Conservation (phyloP, 805 yeast genomes). For the Pichia manshurica region DNA sequence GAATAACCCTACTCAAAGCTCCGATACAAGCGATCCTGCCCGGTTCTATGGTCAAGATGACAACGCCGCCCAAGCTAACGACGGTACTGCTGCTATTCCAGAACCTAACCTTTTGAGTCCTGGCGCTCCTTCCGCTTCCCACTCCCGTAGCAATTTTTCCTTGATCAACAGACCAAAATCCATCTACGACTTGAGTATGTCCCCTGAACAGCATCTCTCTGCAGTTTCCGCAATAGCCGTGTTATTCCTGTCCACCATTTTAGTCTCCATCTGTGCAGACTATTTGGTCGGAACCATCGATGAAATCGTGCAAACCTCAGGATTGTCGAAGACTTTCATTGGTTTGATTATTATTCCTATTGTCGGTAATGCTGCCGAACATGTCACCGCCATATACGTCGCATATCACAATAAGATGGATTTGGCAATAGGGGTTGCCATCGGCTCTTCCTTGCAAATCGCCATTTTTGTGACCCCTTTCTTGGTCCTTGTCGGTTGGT, state of each 20-base stretch:
- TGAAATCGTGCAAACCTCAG: slow-evolving; percentile 74
- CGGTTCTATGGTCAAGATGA: neutral
- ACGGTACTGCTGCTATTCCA: too few species aligned
- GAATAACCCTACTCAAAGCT: neutral
- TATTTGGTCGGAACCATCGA: slow-evolving; percentile 91
- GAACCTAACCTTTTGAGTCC: too few species aligned
- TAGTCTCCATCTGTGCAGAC: slow-evolving; percentile 90
- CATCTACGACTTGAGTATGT: slow-evolving; percentile 25
- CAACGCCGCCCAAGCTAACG: too few species aligned
- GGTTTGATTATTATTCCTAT: slow-evolving; percentile 92
- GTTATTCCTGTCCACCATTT: slow-evolving; percentile 60
- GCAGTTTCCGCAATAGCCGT: slow-evolving; percentile 48
- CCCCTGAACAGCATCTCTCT: slow-evolving; percentile 37
- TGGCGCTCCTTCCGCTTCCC: slow-evolving; percentile 2
- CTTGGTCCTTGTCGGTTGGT: slow-evolving; percentile 93
- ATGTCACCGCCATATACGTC: slow-evolving; percentile 91
- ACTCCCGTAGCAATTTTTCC: slow-evolving; percentile 24
- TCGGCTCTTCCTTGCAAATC: slow-evolving; percentile 93
- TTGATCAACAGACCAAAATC: slow-evolving; percentile 28
- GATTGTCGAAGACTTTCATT: slow-evolving; percentile 89
- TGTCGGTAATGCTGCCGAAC: slow-evolving; percentile 98
- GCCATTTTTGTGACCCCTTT: slow-evolving; percentile 94
- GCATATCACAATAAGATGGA: slow-evolving; percentile 97
- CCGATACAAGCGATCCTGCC: neutral
- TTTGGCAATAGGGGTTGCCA: slow-evolving; percentile 92